phyloP scores from a whole-genome alignment of 441 rosid species.

The Pelargonium cotyledonis region DNA sequence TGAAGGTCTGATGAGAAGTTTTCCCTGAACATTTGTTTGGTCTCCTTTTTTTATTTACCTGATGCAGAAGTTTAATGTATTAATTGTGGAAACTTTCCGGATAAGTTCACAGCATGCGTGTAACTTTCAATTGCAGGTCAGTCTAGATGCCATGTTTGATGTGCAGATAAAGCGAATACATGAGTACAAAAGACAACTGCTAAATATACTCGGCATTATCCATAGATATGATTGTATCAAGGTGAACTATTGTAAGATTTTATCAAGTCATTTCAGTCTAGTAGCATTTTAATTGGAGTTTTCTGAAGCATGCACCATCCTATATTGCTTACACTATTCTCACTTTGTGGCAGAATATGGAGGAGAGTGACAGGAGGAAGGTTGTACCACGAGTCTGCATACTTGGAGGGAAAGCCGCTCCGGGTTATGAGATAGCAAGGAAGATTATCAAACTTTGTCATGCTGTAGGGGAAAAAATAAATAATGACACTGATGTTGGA shows the following conservation, averaged over 20 bases:
- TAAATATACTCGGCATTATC: conserved; percentile 45
- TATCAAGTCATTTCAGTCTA: too few species aligned
- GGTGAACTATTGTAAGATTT: conserved; percentile 17
- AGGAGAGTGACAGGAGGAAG: conserved; percentile 34
- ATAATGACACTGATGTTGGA: conserved; percentile 41
- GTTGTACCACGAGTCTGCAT: conserved; percentile 53
- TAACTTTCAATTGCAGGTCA: conserved; percentile 31
- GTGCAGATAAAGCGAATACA: conserved; percentile 55
- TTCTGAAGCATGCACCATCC: not conserved
- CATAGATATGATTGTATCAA: conserved; percentile 47
- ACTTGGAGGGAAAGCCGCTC: conserved; percentile 58
- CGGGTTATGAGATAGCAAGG: conserved; percentile 50
- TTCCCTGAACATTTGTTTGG: conserved; percentile 10
- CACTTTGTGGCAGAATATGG: conserved; percentile 35
- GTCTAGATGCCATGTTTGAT: conserved; percentile 48
- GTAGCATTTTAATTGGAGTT: not conserved
- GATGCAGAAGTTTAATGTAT: not conserved
- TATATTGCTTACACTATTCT: conserved; percentile 15
- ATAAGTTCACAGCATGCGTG: conserved; percentile 10
- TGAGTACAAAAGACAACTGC: conserved; percentile 53
- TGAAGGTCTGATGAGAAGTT: conserved; percentile 35
- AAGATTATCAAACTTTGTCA: conserved; percentile 44
- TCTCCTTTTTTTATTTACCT: not conserved
- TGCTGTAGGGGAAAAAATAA: conserved; percentile 43
- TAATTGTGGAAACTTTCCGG: conserved; percentile 9